Evolutionary conservation across 2,329 filamentous ascomycete genomes (phyloP).

Genomic region (Chaetomiaceae sp.): DNA sequence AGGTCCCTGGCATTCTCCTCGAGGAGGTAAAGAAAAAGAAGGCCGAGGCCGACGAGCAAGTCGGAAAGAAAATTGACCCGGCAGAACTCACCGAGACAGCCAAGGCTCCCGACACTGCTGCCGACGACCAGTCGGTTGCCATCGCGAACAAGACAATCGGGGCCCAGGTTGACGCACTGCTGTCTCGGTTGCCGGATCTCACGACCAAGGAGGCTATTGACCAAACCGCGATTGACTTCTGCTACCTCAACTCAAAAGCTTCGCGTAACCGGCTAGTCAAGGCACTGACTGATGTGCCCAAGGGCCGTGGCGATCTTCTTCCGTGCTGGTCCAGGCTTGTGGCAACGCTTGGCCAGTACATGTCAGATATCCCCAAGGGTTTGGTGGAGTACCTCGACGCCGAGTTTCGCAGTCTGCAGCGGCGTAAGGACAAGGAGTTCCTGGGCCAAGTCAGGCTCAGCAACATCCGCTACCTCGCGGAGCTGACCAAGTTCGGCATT

Average conservation of each 20-base stretch:
- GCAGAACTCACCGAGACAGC: constrained; percentile 41
- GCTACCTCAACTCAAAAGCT: constrained; percentile 96
- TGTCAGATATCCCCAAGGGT: constrained; percentile 89
- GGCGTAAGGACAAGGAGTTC: constrained; percentile 96
- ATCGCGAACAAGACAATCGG: constrained; percentile 98
- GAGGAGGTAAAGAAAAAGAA: constrained; percentile 97
- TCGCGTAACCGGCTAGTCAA: constrained; percentile 92
- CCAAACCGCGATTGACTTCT: constrained; percentile 90
- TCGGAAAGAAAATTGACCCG: constrained; percentile 65
- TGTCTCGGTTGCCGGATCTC: constrained; percentile 82
- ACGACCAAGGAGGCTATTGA: constrained; percentile 89
- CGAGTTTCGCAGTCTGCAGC: constrained; percentile 92
- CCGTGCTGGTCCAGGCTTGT: constrained; percentile 89
- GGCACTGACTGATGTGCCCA: constrained; percentile 87
- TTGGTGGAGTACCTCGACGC: constrained; percentile 89
- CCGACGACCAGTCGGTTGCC: constrained; percentile 81
- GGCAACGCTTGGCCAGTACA: constrained; percentile 86
- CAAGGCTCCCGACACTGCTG: constrained; percentile 47
- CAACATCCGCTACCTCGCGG: constrained; percentile 95
- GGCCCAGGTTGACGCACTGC: constrained; percentile 86
- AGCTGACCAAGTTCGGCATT: constrained; percentile 95
- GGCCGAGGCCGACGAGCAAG: constrained; percentile 69
- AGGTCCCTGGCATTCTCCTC: constrained; percentile 86
- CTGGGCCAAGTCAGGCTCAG: constrained; percentile 86
- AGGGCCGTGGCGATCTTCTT: constrained; percentile 83